phyloP scores from a whole-genome alignment of 2,329 filamentous ascomycete genomes.

The Clarireedia hainanense region DNA sequence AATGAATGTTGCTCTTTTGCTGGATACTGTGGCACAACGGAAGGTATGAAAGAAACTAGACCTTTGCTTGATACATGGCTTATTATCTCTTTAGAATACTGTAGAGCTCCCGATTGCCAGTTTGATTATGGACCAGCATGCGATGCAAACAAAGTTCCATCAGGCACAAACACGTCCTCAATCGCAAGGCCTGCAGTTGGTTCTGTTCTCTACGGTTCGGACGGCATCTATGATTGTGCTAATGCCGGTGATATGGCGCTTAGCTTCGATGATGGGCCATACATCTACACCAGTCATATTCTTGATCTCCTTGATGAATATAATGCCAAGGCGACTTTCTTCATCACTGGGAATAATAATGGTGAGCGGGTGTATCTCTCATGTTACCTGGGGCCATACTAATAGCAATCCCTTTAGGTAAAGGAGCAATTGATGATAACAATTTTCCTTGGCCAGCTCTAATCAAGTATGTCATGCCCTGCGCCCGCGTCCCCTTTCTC shows the following conservation, averaged over 20 bases:
- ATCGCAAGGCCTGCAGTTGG: slow-evolving; percentile 43
- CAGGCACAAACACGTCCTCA: slow-evolving; percentile 45
- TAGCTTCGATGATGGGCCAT: slow-evolving; percentile 62
- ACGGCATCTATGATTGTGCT: slow-evolving; percentile 48
- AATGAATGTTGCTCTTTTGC: slow-evolving; percentile 13
- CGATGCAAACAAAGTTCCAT: slow-evolving; percentile 46
- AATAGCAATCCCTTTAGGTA: slow-evolving; percentile 27
- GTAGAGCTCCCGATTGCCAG: slow-evolving; percentile 16
- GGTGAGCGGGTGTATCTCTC: not conserved
- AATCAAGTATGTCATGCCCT: not conserved
- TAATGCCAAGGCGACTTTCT: slow-evolving; percentile 56
- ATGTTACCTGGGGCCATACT: not conserved
- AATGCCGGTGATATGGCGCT: slow-evolving; percentile 54
- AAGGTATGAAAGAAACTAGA: not conserved
- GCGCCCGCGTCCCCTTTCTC: not conserved
- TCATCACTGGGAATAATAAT: slow-evolving; percentile 36
- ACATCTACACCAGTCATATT: slow-evolving; percentile 51
- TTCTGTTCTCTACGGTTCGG: slow-evolving; percentile 46
- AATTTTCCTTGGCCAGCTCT: slow-evolving; percentile 35
- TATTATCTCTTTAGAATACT: slow-evolving; percentile 11
- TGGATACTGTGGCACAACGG: slow-evolving; percentile 10
- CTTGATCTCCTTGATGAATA: slow-evolving; percentile 53
- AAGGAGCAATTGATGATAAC: slow-evolving; percentile 46
- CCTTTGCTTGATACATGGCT: not conserved
- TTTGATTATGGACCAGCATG: slow-evolving; percentile 32